A percentile compares a stretch with the other conserved stretches of the same genome.
Conservation (phyloP, 2,329 filamentous ascomycete genomes). For the Trichoderma endophyticum region DNA sequence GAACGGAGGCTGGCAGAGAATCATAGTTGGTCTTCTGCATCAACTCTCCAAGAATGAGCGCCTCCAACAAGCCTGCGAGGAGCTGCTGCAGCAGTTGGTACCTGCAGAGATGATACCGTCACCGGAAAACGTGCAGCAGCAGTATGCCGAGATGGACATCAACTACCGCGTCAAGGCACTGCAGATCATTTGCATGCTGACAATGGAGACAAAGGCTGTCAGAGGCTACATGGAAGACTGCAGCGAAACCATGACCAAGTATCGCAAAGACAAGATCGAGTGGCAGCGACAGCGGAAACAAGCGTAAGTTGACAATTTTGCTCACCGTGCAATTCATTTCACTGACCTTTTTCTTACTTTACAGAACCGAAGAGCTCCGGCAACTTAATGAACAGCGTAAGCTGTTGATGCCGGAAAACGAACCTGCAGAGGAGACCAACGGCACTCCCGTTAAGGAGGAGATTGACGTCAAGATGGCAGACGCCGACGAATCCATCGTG, state of each 20-base stretch:
- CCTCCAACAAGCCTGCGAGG: slow-evolving; percentile 69
- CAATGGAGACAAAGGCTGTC: slow-evolving; percentile 79
- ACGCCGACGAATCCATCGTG: slow-evolving; percentile 58
- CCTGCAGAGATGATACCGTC: slow-evolving; percentile 74
- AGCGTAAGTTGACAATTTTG: slow-evolving; percentile 45
- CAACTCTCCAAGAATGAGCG: slow-evolving; percentile 76
- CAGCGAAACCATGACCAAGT: slow-evolving; percentile 88
- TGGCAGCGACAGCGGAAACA: slow-evolving; percentile 75
- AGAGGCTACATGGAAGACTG: slow-evolving; percentile 89
- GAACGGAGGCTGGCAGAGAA: slow-evolving; percentile 86
- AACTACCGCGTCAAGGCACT: slow-evolving; percentile 78
- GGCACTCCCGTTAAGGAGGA: slow-evolving; percentile 50
- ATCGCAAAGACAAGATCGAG: slow-evolving; percentile 94
- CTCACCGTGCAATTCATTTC: not conserved
- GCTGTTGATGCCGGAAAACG: slow-evolving; percentile 68
- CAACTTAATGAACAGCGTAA: slow-evolving; percentile 70
- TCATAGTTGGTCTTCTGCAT: slow-evolving; percentile 81
- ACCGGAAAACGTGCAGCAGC: slow-evolving; percentile 66
- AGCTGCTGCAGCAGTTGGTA: slow-evolving; percentile 75
- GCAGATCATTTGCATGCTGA: slow-evolving; percentile 82
- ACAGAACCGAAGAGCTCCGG: slow-evolving; percentile 67
- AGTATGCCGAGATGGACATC: slow-evolving; percentile 75
- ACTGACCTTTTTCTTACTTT: not conserved
- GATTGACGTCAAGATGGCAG: slow-evolving; percentile 57
- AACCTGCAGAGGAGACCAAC: slow-evolving; percentile 58